These are phyloP conservation scores for Plasmodium sp. DNA, from an alignment of 169 alveolate genomes.

Conservation along the genomic window DNA sequence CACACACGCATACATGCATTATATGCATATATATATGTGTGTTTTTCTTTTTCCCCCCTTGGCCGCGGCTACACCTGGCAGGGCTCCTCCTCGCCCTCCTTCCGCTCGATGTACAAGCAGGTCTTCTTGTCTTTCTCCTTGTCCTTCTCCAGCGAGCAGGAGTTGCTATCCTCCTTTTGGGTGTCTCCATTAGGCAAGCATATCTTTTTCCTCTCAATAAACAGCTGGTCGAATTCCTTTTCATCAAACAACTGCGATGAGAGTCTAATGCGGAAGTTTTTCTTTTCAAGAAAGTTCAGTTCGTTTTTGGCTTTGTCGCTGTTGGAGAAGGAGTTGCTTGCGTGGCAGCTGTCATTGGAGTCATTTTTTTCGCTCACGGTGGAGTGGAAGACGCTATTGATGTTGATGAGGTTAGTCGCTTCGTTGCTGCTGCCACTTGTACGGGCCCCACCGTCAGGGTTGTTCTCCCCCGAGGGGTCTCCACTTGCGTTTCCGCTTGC, in stretches of 20 bases:
- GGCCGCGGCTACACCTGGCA: not conserved
- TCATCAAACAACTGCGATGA: conserved; percentile 58
- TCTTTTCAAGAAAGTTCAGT: conserved; percentile 18
- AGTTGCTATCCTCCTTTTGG: not conserved
- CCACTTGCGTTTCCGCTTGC: not conserved
- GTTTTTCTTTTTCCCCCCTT: not conserved
- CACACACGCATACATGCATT: not conserved
- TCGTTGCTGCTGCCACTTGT: conserved; percentile 1
- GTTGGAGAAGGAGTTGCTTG: not conserved
- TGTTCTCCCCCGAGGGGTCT: not conserved
- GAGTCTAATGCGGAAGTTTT: conserved; percentile 66
- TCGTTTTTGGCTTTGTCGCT: conserved; percentile 16
- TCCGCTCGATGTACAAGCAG: conserved; percentile 48
- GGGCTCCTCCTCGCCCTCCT: conserved; percentile 1
- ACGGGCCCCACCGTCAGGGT: not conserved
- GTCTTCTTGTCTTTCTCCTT: conserved; percentile 39
- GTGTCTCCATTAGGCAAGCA: conserved; percentile 1
- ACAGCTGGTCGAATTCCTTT: conserved; percentile 21
- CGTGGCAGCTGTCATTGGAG: not conserved
- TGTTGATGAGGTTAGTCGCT: not conserved
- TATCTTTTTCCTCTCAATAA: conserved; percentile 1
- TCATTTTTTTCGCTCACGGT: conserved; percentile 6
- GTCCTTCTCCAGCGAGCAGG: not conserved
- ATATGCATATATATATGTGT: not conserved
- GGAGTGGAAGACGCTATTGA: not conserved